Evolutionary conservation across 371 early-diverging fungal genomes (phyloP).

Genomic region (Mortierella sp.): DNA sequence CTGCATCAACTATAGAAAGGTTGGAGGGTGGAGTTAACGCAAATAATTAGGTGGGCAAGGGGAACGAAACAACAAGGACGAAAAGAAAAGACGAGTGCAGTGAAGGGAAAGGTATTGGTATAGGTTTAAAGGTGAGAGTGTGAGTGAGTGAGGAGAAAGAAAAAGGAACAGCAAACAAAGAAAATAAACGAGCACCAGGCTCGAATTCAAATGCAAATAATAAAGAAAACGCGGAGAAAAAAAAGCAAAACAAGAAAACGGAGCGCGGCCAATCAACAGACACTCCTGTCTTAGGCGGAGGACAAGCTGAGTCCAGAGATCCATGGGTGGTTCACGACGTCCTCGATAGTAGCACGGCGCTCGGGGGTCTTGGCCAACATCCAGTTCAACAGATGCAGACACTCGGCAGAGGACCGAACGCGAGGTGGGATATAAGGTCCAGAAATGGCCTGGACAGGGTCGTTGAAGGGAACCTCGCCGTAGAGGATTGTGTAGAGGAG

Average conservation of each 20-base stretch:
- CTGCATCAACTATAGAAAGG: background rate
- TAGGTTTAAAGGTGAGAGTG: background rate
- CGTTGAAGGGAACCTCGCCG: slow-evolving; percentile 82
- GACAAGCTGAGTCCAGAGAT: slow-evolving; percentile 20
- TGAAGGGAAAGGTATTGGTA: background rate
- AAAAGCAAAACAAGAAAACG: background rate
- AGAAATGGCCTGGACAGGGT: slow-evolving; percentile 64
- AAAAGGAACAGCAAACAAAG: background rate
- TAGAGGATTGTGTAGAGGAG: slow-evolving; percentile 81
- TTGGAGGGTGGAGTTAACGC: too few species aligned
- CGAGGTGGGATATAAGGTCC: slow-evolving; percentile 64
- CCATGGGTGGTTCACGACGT: slow-evolving; percentile 80
- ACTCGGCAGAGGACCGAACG: slow-evolving; percentile 63
- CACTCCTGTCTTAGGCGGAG: background rate
- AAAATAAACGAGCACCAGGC: slow-evolving; percentile 3
- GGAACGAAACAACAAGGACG: background rate
- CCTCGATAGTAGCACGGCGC: slow-evolving; percentile 70
- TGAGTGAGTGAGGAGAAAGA: background rate
- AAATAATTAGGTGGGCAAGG: background rate
- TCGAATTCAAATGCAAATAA: background rate
- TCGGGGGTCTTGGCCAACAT: slow-evolving; percentile 74
- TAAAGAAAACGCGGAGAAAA: background rate
- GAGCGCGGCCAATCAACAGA: background rate
- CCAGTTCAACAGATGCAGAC: slow-evolving; percentile 71
- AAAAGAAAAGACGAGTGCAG: background rate